These are phyloP conservation scores for Orbilia oligospora DNA, from an alignment of 2,329 filamentous ascomycete genomes.

Conservation along the genomic window DNA sequence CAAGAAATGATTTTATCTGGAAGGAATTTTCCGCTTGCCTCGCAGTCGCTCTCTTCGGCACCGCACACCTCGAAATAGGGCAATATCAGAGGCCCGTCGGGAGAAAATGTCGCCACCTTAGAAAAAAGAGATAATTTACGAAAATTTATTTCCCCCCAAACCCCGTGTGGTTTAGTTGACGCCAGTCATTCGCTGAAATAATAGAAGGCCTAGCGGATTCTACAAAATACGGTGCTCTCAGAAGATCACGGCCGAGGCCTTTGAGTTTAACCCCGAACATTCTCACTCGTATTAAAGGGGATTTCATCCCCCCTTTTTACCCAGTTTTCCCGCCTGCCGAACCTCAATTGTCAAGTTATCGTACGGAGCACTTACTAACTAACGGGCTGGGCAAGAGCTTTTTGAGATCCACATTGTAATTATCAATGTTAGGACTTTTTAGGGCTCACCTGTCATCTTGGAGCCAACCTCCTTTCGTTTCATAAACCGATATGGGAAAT, in stretches of 20 bases:
- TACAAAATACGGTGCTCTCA: neutral
- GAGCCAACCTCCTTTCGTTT: slow-evolving; percentile 40
- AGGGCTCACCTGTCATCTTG: slow-evolving; percentile 26
- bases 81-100: slow-evolving; percentile 23
- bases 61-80: slow-evolving; percentile 18
- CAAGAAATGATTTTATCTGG: slow-evolving; percentile 25
- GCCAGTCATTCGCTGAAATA: slow-evolving; percentile 37
- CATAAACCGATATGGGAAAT: slow-evolving; percentile 49
- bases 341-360: neutral
- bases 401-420: slow-evolving; percentile 10
- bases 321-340: slow-evolving; percentile 27
- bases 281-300: slow-evolving; percentile 33
- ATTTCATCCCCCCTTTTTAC: slow-evolving; percentile 33
- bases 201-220: slow-evolving; percentile 10
- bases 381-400: slow-evolving; percentile 20
- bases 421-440: slow-evolving; percentile 15
- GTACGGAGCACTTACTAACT: too few species aligned
- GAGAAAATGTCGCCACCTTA: slow-evolving; percentile 41
- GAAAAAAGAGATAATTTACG: slow-evolving; percentile 21
- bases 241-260: neutral
- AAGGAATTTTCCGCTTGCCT: slow-evolving; percentile 35
- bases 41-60: slow-evolving; percentile 9
- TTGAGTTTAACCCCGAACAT: slow-evolving; percentile 11
- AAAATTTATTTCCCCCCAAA: neutral
- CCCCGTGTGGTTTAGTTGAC: slow-evolving; percentile 36